Evolutionary conservation across 768 basidiomycete species (phyloP).

Genomic region (Amanita rimosa): DNA sequence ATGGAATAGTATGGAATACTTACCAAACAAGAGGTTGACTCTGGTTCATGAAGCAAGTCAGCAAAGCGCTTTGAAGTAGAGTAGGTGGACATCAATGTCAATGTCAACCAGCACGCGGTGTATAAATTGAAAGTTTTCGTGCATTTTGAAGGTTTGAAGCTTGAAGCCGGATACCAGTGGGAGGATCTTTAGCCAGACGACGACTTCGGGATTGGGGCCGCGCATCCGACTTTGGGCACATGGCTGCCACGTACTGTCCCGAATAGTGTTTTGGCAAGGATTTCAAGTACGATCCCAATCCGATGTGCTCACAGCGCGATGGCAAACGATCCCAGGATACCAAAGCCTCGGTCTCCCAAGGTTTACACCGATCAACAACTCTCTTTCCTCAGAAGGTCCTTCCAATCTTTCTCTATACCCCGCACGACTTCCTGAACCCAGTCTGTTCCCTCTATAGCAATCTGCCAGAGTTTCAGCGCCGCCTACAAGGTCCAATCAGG

Average conservation of each 20-base stretch:
- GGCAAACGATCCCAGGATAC: slow-evolving; percentile 51
- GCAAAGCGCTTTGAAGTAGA: background rate
- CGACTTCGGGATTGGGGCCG: too few species aligned
- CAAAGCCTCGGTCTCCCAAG: slow-evolving; percentile 55
- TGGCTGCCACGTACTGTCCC: background rate
- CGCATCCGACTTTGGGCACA: slow-evolving; percentile 9
- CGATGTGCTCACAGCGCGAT: slow-evolving; percentile 13
- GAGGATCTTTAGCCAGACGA: too few species aligned
- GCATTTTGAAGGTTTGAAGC: too few species aligned
- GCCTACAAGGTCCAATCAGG: slow-evolving; percentile 46
- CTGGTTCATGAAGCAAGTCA: slow-evolving; percentile 1
- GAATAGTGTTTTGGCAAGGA: slow-evolving; percentile 4
- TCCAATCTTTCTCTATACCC: background rate
- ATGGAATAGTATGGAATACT: too few species aligned
- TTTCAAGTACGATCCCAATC: background rate
- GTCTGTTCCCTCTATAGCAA: slow-evolving; percentile 28
- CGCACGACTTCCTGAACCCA: background rate
- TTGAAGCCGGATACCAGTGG: too few species aligned
- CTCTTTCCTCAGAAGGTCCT: slow-evolving; percentile 40
- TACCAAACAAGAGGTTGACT: slow-evolving; percentile 14
- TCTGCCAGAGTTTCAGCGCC: slow-evolving; percentile 45
- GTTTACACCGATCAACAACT: slow-evolving; percentile 56
- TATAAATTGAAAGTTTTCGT: too few species aligned
- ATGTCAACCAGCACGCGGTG: too few species aligned
- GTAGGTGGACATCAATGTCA: too few species aligned